Base-by-base conservation (phyloP, 257 asterid genomes). In the Perilla frutescens region DNA sequence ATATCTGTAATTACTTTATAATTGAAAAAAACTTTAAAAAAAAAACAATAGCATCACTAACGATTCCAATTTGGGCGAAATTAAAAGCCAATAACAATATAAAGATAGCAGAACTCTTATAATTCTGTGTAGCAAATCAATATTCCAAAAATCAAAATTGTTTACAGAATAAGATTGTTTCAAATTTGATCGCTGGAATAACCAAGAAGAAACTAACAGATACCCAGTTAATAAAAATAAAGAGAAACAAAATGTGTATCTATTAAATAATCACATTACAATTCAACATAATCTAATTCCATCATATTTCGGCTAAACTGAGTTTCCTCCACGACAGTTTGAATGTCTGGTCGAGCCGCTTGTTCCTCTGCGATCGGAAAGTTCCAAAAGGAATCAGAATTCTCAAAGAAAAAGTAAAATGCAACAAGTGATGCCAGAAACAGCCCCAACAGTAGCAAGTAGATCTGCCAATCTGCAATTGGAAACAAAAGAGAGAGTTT, bases 311-410 rank as follows among this genome's bases (percentile, higher is more conserved):
- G 86, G 59, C 87, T 93, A 7, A 90, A 54, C 6, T 76, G 77
- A 4, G 89, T 66, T 71, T 85, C 87, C 10, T 82, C 87, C 68
- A 88, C 49, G 36, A 91, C 14, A 53, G 87, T 39, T 78, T 75
- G 80, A 12, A 92, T 72, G 71, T 80, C 70, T 61, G 84, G 54
- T 70, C 84, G 85, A 44, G 84, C 13, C 49, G 90, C 77, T 82
- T 82, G 87, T 12, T 83, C 41, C 40, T 62, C 72, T 5, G 87
- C 65, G 15, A 71, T 26, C 3, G 98, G 99, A 62, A 95, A 90
- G 86, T 90, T 90, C 99, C 99, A 92, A 84, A 95, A 95, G 9
- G 93, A 79, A 77, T 95, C 98, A 0, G 98, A 92, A 62, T 85
- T 87, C 87, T 92, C 84, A n/a, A 90, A 95, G 83, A 95, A 85